Evolutionary conservation across 345 rosid genomes (phyloP).

Genomic region (Capsella bursapastoris): DNA sequence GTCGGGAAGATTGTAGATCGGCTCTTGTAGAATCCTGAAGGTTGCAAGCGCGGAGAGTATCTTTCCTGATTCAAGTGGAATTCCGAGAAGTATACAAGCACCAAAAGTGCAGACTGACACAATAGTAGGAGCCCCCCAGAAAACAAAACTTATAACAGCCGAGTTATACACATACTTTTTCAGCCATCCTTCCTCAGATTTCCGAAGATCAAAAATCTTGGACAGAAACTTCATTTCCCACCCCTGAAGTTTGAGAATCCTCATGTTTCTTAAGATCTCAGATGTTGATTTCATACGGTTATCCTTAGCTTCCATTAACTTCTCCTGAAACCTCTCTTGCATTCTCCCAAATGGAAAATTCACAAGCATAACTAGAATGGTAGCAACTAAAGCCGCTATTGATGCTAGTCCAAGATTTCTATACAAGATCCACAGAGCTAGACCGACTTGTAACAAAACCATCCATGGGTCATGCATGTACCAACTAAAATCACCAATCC

Average conservation of each 20-base stretch:
- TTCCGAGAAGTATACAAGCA: conserved; percentile 60
- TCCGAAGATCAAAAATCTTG: conserved; percentile 57
- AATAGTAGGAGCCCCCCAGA: conserved; percentile 74
- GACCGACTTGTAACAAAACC: conserved; percentile 53
- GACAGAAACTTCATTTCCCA: conserved; percentile 84
- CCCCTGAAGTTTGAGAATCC: conserved; percentile 78
- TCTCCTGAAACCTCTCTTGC: conserved; percentile 67
- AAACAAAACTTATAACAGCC: conserved; percentile 56
- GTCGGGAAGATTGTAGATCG: conserved; percentile 66
- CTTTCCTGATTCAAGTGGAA: conserved; percentile 72
- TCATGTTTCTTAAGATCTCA: conserved; percentile 72
- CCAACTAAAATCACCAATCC: conserved; percentile 61
- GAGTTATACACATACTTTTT: conserved; percentile 58
- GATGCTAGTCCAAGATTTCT: conserved; percentile 65
- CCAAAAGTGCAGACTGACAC: conserved; percentile 67
- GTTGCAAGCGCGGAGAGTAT: conserved; percentile 77
- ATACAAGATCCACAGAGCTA: conserved; percentile 65
- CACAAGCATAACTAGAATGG: conserved; percentile 57
- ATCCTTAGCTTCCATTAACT: conserved; percentile 76
- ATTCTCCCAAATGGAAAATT: conserved; percentile 63
- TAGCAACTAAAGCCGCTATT: conserved; percentile 60
- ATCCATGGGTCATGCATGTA: conserved; percentile 70
- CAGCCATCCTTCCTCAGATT: conserved; percentile 62
- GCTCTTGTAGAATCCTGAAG: conserved; percentile 67
- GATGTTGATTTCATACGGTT: conserved; percentile 68